Evolutionary conservation across 352 stramenopile species (phyloP).

Genomic region (Phytophthora macrochlamydospora): DNA sequence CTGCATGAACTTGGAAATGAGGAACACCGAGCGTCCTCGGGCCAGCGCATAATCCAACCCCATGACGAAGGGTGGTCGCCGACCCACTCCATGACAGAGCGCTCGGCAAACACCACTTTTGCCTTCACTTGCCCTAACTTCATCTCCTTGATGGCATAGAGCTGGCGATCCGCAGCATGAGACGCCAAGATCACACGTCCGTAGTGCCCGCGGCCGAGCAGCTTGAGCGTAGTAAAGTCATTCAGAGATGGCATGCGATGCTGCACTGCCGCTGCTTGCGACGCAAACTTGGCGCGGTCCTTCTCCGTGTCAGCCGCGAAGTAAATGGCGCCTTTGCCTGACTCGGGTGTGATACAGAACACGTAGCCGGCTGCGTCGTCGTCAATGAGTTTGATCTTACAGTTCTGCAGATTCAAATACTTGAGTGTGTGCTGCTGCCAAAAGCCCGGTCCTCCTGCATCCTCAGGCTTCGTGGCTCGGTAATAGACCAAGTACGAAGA

Average conservation of each 20-base stretch:
- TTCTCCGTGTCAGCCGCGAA: conserved; percentile 88
- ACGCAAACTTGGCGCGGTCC: conserved; percentile 79
- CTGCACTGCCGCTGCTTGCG: conserved; percentile 60
- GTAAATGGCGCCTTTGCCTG: conserved; percentile 64
- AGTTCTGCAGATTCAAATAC: conserved; percentile 82
- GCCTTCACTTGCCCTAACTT: conserved; percentile 88
- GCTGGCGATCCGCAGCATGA: conserved; percentile 36
- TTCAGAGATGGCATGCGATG: conserved; percentile 56
- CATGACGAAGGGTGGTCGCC: conserved; percentile 95
- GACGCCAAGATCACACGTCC: conserved; percentile 80
- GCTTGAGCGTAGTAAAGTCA: conserved; percentile 84
- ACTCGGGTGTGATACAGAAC: conserved; percentile 75
- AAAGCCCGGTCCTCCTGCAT: conserved; percentile 26
- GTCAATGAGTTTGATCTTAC: conserved; percentile 78
- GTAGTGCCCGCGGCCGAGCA: conserved; percentile 86
- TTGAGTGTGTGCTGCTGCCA: conserved; percentile 52
- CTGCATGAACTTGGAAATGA: conserved; percentile 98
- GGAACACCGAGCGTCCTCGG: conserved; percentile 95
- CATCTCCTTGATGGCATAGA: conserved; percentile 91
- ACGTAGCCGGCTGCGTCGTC: conserved; percentile 83
- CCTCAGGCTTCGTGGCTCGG: conserved; percentile 66
- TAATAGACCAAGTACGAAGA: conserved; percentile 87
- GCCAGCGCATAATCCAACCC: conserved; percentile 97
- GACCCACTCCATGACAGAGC: conserved; percentile 85
- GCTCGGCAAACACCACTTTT: conserved; percentile 87